These are phyloP conservation scores for Herpotrichia juniperi DNA, from an alignment of 2,329 filamentous ascomycete genomes.

Conservation along the genomic window DNA sequence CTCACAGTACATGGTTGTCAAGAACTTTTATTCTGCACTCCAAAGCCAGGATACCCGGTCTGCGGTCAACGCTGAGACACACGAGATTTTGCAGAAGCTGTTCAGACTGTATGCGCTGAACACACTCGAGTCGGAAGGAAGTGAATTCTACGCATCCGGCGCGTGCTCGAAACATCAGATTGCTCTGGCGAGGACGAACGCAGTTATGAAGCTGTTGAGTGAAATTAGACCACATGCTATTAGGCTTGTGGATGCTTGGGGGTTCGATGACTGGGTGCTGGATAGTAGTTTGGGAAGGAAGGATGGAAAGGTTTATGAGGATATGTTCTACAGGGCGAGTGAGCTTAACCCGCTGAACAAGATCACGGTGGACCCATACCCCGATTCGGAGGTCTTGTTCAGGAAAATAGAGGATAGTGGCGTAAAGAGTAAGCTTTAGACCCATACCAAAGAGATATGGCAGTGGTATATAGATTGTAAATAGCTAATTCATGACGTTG, in stretches of 20 bases:
- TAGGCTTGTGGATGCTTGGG: conserved; percentile 74
- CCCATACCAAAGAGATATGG: no score
- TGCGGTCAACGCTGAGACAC: conserved; percentile 63
- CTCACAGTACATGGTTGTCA: conserved; percentile 78
- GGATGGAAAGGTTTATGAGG: conserved; percentile 79
- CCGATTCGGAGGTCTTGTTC: conserved; percentile 65
- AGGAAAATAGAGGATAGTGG: conserved; percentile 60
- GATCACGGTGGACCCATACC: conserved; percentile 74
- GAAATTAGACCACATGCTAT: conserved; percentile 77
- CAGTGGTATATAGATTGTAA: no score
- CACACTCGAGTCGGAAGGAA: conserved; percentile 71
- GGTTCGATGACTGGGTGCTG: conserved; percentile 79
- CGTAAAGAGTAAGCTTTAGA: conserved; percentile 59
- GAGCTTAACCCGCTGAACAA: conserved; percentile 76
- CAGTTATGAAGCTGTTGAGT: conserved; percentile 72
- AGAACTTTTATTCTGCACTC: conserved; percentile 77
- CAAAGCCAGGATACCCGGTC: conserved; percentile 59
- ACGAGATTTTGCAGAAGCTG: conserved; percentile 66
- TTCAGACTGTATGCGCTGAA: conserved; percentile 70
- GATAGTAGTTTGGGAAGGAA: conserved; percentile 72
- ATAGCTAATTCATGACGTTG: no score
- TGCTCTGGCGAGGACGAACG: conserved; percentile 68
- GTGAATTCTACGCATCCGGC: conserved; percentile 73
- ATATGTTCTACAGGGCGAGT: conserved; percentile 74
- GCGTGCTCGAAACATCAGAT: conserved; percentile 77